Conservation (phyloP, 2,329 filamentous ascomycete genomes). For the Nakataea oryzae region DNA sequence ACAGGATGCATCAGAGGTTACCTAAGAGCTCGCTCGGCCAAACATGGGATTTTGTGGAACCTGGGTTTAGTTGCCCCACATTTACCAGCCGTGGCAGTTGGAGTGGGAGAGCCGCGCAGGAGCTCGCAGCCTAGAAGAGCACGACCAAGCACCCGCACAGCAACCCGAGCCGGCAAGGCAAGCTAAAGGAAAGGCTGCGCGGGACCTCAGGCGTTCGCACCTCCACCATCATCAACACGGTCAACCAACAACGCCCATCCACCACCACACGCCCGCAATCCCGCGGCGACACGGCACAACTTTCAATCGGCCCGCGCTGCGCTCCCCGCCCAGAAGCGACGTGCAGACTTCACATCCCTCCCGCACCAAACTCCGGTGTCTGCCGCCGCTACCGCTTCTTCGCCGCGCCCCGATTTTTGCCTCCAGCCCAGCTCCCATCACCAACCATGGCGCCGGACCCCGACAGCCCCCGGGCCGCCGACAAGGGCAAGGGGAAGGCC, state of each 20-base stretch:
- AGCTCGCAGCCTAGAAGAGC: not conserved
- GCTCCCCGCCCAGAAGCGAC: not conserved
- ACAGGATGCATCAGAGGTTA: too few species aligned
- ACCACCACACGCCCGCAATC: not conserved
- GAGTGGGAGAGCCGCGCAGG: not conserved
- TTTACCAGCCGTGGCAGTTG: not conserved
- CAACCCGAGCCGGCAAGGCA: not conserved
- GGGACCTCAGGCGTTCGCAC: not conserved
- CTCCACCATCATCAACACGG: not conserved
- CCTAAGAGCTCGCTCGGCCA: not conserved
- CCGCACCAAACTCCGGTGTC: not conserved
- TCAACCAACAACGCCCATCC: not conserved
- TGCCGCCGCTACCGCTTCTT: not conserved
- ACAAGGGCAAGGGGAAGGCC: conserved; percentile 96
- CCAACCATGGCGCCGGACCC: conserved; percentile 79
- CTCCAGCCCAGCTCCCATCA: conserved; percentile 5
- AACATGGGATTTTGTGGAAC: not conserved
- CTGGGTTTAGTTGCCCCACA: not conserved
- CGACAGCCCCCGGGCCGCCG: conserved; percentile 65
- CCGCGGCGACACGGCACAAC: not conserved
- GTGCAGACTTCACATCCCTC: not conserved
- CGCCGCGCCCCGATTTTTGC: not conserved
- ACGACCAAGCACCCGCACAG: not conserved
- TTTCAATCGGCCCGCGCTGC: not conserved
- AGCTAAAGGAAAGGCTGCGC: not conserved